Base-by-base conservation (phyloP, 225 moss, liverwort and hornwort species). In the Antitrichia curtipendula region DNA sequence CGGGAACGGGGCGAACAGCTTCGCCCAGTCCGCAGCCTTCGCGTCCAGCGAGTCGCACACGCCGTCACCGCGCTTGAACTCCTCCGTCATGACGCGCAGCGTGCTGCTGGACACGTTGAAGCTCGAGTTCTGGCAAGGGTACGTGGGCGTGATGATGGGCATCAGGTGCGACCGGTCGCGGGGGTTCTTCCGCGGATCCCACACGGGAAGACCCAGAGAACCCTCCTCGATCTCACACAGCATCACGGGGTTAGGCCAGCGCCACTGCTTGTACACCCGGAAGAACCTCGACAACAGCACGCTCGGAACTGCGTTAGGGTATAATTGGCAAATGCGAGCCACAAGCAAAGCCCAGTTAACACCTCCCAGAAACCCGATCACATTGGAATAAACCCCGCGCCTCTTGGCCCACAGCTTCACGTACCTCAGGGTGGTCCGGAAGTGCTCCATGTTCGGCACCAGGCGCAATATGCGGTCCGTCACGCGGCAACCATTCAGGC, bases 211-310 rank as follows among this genome's bases (percentile, higher is more conserved):
- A 38, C 97, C 99, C 60, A 97, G 89, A 27, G 97, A 94, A 36
- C 99, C 99, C 94, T 99, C 99, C 82, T 99, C 99, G 88, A 99
- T 99, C 71, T 94, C 87, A 91, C 97, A 97, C 13, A 99, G 93
- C 99, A 99, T 99, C 45, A 99, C 99, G 34, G 99, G 99, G 90
- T 96, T 99, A 63, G 99, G 96, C 99, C 99, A 97, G 34, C 99
- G 92, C 99, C 99, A 99, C 85, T 99, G 99, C 78, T 96, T 97
- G 87, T 97, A 99, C 56, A 99, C 99, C 66, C 99, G 96, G 69
- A 99, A 99, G 88, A 99, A 99, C 78, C 99, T 95, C 78, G 99
- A 97, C 86, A 99, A 97, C 85, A 99, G 88, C 96, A 99, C 96
- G 93, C 99, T 99, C 68, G 99, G 99, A 68, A 99, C 99, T 70